Evolutionary conservation across 495 filamentous ascomycete genomes (phyloP), one percentile per base, ranked within the genome.

Genomic region (Daldinia loculata): DNA sequence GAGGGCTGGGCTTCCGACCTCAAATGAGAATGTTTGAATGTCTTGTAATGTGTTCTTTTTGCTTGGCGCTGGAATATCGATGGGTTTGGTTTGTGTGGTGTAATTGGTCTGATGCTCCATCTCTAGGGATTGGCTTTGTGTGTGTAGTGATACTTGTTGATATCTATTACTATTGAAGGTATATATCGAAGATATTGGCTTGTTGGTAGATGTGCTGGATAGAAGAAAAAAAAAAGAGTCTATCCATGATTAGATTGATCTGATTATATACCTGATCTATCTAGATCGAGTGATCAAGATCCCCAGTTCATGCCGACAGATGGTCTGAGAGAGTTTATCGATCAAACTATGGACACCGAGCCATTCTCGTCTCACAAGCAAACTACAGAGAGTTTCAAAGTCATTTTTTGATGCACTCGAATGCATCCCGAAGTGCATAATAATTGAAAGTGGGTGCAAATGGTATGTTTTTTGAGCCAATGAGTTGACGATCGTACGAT

Each of bases 281-380:
- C 32, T 24, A 69, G 61, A 43, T 69, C 26, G 19, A 60, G 52
- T 11, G 45, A 30, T 26, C 43, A 43, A 52, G 63, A 62, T 58
- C 56, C 56, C 51, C 6, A 41, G 26, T 32, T 66, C 36, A 60
- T 62, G 50, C 60, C 56, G 56, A 62, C 4, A n/a, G 41, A 29
- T 69, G 65, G 45, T 48, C 34, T 56, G 70, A 67, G 70, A 19
- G 41, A 57, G 62, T 56, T 63, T 7, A 65, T 12, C 11, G 66
- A 61, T 53, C 51, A 69, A 73, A 57, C 61, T 66, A 62, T 38
- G 30, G 41, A 51, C 50, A 69, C 70, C 70, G 66, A 65, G 66
- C 70, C 65, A 73, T 69, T 60, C 66, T 73, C 70, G 70, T 66
- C 57, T 73, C 66, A 69, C 61, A 43, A 29, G 51, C 60, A 52